Percentiles rank a stretch among this genome's conserved stretches.
Conservation (phyloP, 495 filamentous ascomycete genomes). For the Aspergillus nidulans region DNA sequence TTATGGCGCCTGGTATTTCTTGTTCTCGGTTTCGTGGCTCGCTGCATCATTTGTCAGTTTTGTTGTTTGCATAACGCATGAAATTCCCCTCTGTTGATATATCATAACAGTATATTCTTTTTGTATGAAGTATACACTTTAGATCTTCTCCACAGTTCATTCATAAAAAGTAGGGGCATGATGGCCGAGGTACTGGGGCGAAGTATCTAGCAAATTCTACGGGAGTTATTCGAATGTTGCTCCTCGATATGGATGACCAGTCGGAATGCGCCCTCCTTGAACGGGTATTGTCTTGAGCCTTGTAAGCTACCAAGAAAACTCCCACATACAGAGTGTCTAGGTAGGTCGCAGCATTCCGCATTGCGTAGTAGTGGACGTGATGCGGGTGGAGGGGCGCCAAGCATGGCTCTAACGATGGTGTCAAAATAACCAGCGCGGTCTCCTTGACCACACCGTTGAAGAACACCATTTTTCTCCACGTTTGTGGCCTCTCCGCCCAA, state of each 20-base stretch:
- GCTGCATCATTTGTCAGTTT: constrained; percentile 17
- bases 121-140: neutral
- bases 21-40: constrained; percentile 21
- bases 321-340: too few species aligned
- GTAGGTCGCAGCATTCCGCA: constrained; percentile 4
- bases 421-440: constrained; percentile 6
- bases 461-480: constrained; percentile 4
- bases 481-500: constrained; percentile 6
- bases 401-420: constrained; percentile 14
- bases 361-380: neutral
- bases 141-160: too few species aligned
- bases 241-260: too few species aligned
- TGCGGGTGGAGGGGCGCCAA: constrained; percentile 17
- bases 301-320: too few species aligned
- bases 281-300: too few species aligned
- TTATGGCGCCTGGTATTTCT: constrained; percentile 38
- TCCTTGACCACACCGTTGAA: constrained; percentile 3
- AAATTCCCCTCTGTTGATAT: constrained; percentile 3
- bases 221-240: too few species aligned
- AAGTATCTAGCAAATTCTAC: too few species aligned
- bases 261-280: too few species aligned
- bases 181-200: too few species aligned
- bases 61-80: constrained; percentile 14
- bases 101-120: constrained; percentile 12
- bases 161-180: too few species aligned